Conservation (phyloP, 2,329 filamentous ascomycete species). For the Ophiostoma fasciatum region DNA sequence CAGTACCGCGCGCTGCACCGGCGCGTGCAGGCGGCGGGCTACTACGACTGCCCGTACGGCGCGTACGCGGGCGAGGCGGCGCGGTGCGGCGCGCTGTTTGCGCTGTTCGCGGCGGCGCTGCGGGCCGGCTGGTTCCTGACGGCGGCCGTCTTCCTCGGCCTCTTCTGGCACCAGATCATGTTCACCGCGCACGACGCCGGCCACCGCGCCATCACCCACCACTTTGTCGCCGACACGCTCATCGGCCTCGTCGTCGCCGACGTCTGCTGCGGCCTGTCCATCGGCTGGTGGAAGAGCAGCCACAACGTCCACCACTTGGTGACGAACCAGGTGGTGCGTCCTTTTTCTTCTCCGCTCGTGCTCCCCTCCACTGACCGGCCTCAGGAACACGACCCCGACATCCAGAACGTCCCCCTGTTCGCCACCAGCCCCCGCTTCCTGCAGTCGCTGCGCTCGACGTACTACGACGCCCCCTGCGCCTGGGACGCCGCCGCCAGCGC, state of each 20-base stretch:
- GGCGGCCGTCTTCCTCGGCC: slow-evolving; percentile 62
- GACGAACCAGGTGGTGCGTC: too few relatives aligned
- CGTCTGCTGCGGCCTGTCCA: slow-evolving; percentile 73
- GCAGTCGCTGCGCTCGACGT: slow-evolving; percentile 57
- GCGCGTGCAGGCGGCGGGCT: slow-evolving; percentile 54
- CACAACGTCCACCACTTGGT: slow-evolving; percentile 97
- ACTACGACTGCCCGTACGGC: slow-evolving; percentile 74
- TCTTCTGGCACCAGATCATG: slow-evolving; percentile 86
- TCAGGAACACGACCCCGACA: slow-evolving; percentile 94
- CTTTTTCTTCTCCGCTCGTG: too few relatives aligned
- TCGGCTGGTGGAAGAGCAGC: slow-evolving; percentile 95
- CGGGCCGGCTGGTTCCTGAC: slow-evolving; percentile 49
- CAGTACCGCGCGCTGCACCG: slow-evolving; percentile 73
- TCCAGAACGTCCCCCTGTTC: slow-evolving; percentile 81
- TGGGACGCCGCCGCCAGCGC: slow-evolving; percentile 63
- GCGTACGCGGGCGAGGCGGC: slow-evolving; percentile 61
- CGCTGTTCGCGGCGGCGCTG: slow-evolving; percentile 45
- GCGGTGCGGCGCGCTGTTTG: slow-evolving; percentile 57
- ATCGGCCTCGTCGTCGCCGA: slow-evolving; percentile 87
- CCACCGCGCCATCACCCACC: slow-evolving; percentile 94
- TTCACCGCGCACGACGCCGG: slow-evolving; percentile 92
- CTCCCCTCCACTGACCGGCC: too few relatives aligned
- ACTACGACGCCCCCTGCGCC: slow-evolving; percentile 66
- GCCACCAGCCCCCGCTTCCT: slow-evolving; percentile 74
- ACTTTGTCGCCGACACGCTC: slow-evolving; percentile 66